Conservation (phyloP, 73 alveolate genomes). For the Diophrys appendiculata region DNA sequence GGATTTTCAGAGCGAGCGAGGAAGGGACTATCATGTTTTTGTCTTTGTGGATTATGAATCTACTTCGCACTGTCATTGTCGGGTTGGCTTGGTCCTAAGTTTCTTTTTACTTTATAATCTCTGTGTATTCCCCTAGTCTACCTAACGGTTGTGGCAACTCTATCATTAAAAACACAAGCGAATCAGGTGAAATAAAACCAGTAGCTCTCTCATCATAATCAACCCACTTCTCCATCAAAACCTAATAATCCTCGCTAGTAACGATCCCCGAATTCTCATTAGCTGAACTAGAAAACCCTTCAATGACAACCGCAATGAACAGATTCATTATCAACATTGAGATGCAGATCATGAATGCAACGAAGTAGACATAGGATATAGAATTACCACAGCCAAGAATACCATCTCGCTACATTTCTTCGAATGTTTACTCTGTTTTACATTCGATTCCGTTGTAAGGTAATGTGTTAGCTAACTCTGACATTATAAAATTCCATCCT, state of each 20-base stretch:
- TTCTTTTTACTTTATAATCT: no score
- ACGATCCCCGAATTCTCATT: slow-evolving; percentile 10
- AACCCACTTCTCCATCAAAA: slow-evolving; percentile 1
- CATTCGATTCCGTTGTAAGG: slow-evolving; percentile 11
- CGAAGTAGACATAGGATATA: slow-evolving; percentile 18
- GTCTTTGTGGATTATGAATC: slow-evolving; percentile 1
- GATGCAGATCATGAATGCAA: not conserved
- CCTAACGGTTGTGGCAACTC: slow-evolving; percentile 23
- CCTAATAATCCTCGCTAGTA: not conserved
- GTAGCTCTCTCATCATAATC: slow-evolving; percentile 19
- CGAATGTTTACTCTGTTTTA: not conserved
- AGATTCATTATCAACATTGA: slow-evolving; percentile 21
- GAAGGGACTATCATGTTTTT: slow-evolving; percentile 16
- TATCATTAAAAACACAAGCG: not conserved
- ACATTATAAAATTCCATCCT: slow-evolving; percentile 13
- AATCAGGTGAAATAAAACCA: slow-evolving; percentile 5
- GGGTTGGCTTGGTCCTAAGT: no score
- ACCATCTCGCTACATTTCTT: not conserved
- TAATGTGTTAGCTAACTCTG: slow-evolving; percentile 9
- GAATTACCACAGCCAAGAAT: slow-evolving; percentile 2
- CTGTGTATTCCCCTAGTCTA: no score
- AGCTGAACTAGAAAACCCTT: slow-evolving; percentile 7
- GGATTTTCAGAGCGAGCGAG: not conserved
- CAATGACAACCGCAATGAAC: slow-evolving; percentile 26
- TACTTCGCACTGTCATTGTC: no score